Evolutionary conservation across 2,329 filamentous ascomycete species (phyloP).

Genomic region (Stagonosporopsis tanaceti): DNA sequence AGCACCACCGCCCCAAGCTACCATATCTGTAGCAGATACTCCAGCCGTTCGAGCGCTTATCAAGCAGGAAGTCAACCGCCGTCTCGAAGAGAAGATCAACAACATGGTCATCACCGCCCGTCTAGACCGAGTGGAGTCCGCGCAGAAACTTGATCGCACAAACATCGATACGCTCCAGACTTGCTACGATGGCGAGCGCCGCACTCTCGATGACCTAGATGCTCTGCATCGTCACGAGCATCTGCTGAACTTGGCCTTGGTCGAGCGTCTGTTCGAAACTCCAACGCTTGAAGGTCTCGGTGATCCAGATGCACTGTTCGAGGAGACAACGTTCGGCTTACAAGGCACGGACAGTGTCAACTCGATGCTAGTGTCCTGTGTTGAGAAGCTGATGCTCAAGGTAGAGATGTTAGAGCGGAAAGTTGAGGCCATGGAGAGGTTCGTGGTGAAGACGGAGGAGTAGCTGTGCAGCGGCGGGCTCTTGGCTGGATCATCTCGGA

Average conservation of each 20-base stretch:
- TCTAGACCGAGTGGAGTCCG: not conserved
- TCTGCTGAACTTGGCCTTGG: not conserved
- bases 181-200: not conserved
- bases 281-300: not conserved
- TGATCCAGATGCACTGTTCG: not conserved
- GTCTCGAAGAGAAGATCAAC: not conserved
- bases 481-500: no score
- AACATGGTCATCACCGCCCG: not conserved
- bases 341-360: not conserved
- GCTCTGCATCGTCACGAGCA: not conserved
- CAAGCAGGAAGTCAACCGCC: not conserved
- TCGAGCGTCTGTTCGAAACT: not conserved
- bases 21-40: not conserved
- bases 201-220: not conserved
- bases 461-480: no score
- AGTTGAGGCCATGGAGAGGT: not conserved
- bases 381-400: not conserved
- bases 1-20: no score
- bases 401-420: not conserved
- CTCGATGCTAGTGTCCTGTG: not conserved
- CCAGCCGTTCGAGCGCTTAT: not conserved
- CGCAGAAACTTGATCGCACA: not conserved
- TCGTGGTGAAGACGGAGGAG: no score
- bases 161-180: not conserved
- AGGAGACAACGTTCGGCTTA: not conserved